These are phyloP conservation scores for Xylaria sp. DNA, from an alignment of 2,329 filamentous ascomycete species.

Conservation along the genomic window DNA sequence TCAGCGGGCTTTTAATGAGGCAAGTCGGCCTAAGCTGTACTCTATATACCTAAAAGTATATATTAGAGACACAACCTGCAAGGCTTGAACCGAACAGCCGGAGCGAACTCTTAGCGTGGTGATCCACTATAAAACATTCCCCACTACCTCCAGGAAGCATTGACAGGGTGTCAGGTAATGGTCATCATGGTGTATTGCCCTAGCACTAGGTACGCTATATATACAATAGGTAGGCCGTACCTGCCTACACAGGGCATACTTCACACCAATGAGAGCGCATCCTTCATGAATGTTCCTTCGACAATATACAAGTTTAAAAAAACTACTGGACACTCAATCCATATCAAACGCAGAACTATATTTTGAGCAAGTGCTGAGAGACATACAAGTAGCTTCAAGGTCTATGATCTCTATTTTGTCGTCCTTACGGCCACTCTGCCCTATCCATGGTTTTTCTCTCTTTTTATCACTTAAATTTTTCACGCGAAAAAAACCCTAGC, in stretches of 20 bases:
- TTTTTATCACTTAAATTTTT: not conserved
- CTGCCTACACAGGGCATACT: no score
- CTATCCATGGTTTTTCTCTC: not conserved
- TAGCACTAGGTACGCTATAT: no score
- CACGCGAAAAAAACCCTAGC: not conserved
- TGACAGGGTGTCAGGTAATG: no score
- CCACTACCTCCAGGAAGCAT: slow-evolving; percentile 4
- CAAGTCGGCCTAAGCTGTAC: not conserved
- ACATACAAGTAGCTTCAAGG: no score
- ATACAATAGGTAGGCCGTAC: no score
- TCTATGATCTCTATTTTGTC: no score
- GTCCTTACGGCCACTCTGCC: no score
- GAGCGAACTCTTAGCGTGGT: slow-evolving; percentile 14
- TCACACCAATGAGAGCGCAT: slow-evolving; percentile 16
- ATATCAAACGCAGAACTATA: no score
- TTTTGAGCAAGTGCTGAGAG: no score
- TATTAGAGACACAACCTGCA: slow-evolving; percentile 17
- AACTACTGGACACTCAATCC: not conserved
- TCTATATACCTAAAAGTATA: not conserved
- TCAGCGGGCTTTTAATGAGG: not conserved
- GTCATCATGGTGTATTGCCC: no score
- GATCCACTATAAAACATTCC: slow-evolving; percentile 4
- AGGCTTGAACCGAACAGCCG: slow-evolving; percentile 19
- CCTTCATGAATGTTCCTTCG: not conserved
- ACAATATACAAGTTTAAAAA: not conserved